Base-by-base conservation (phyloP, 108 stramenopile species). In the Stephanodiscus minutulus region DNA sequence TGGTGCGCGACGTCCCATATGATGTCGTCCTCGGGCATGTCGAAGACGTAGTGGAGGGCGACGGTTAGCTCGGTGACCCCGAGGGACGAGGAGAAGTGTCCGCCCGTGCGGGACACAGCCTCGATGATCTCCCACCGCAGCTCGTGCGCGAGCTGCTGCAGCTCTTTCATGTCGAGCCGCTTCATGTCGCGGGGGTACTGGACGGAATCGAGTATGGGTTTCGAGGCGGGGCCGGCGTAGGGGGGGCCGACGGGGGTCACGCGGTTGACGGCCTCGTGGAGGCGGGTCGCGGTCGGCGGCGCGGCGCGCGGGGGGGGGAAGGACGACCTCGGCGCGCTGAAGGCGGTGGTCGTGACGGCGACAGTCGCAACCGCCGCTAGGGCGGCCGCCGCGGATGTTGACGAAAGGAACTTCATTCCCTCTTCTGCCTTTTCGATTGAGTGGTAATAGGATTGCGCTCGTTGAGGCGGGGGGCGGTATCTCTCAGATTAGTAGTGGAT, bases 1-100 rank as follows among this genome's bases (percentile, higher is more conserved):
- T 98, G 96, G 72, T 98, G 98, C n/a, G 90, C 80, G 33, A 98
- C 98, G 70, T 98, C 98, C 98, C 98, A 98, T 48, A 96, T 90
- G 63, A 98, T 98, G 56, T 95, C 92, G 79, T 98, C 98, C 58
- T 95, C 92, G 64, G 98, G 98, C 91, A 97, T 96, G 77, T 97
- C 93, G 77, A 97, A 98, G 31, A 98, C 97, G 77, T 97, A 95
- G 77, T 98, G 98, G 56, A 98, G 75, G 2, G 98, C 98, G 24
- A 97, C 96, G 25, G 98, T 98, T 37, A 98, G 84, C 72, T 98
- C 98, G 10, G 93, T 89, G 9, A 98, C 98, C 18, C 98, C 98
- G 61, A 98, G 82, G 17, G 88, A 88, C 29, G 92, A 93, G 68
- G 91, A 89, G 69, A 98, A 87, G 82, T 98, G 98, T 60, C 98